Percentiles rank a stretch among this genome's conserved stretches.
phyloP scores from a whole-genome alignment of 345 rosid genomes.

The Aquilaria sinensis region DNA sequence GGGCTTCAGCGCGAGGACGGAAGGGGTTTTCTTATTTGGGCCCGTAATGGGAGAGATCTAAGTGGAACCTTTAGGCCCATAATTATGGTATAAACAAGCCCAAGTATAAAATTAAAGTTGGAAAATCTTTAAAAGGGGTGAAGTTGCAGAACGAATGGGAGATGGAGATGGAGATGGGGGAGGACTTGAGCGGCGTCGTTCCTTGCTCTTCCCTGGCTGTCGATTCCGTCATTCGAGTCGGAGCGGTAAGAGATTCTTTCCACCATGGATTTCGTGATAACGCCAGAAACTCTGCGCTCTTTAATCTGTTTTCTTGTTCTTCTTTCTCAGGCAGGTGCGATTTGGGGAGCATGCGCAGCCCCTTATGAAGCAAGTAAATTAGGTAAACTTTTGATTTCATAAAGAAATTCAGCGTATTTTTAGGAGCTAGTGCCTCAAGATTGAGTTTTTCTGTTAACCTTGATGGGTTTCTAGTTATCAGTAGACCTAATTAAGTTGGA shows the following conservation, averaged over 20 bases:
- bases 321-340: slow-evolving; percentile 59
- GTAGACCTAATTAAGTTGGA: background rate
- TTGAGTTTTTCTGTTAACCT: background rate
- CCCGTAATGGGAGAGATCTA: too few species aligned
- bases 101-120: too few species aligned
- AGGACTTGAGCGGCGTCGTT: slow-evolving; percentile 34
- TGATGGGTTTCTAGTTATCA: background rate
- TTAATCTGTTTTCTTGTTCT: background rate
- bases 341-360: slow-evolving; percentile 63
- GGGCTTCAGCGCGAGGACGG: too few species aligned
- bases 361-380: slow-evolving; percentile 52
- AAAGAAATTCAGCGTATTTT: background rate
- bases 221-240: slow-evolving; percentile 55
- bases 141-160: too few species aligned
- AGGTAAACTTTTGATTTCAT: slow-evolving; percentile 24
- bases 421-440: background rate
- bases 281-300: background rate
- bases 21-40: too few species aligned
- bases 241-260: slow-evolving; percentile 34
- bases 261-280: background rate
- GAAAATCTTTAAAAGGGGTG: too few species aligned
- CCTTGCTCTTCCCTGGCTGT: slow-evolving; percentile 85
- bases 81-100: too few species aligned
- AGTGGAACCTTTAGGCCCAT: too few species aligned
- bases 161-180: slow-evolving; percentile 33